Base-by-base conservation (phyloP, 768 basidiomycete genomes). In the Hypholoma fasciculare region DNA sequence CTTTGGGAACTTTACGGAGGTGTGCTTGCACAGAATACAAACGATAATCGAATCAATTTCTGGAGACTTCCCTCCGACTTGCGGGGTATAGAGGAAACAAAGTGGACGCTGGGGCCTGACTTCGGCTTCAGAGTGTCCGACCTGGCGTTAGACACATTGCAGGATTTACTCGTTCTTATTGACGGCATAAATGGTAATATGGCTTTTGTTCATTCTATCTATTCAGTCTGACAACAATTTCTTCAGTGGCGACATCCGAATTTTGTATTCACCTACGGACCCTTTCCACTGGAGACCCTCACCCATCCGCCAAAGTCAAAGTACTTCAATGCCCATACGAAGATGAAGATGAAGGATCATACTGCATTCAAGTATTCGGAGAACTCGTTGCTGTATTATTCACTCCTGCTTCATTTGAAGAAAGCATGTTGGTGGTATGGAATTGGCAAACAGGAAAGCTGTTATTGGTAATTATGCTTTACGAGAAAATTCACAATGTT, bases 101-200 rank as follows among this genome's bases (percentile, higher is more conserved):
- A 69, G 14, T 86, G 85, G 85, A 66, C 67, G 5, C 57, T 82
- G 16, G 65, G 71, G 19, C 63, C 62, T 14, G 57, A 64, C 43
- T 62, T 74, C 54, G 72, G 71, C 4, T 61, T 81, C 37, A 37
- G 59, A 14, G 63, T 85, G 12, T 77, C 81, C n/a, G 86, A 87
- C 62, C 86, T 86, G 61, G 76, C 75, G 7, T 79, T 90, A 74
- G 88, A 90, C 65, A 84, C 86, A 16, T 78, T 83, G 20, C 87
- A 88, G 63, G 83, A 89, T 66, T 75, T 90, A 34, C 74, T 89
- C 8, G 76, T 88, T 7, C 60, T 83, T 16, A 69, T 86, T 6
- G 78, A 82, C 62, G 67, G 62, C 17, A 30, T 43, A 27, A 34
- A 13, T 30, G 44, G 19, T 19, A 27, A 34, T 14, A 19, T 46